Percentiles rank a stretch among this genome's conserved stretches.
These are phyloP conservation scores for Bromus sterilis DNA, from an alignment of 176 grass and related monocot genomes.

Conservation along the genomic window DNA sequence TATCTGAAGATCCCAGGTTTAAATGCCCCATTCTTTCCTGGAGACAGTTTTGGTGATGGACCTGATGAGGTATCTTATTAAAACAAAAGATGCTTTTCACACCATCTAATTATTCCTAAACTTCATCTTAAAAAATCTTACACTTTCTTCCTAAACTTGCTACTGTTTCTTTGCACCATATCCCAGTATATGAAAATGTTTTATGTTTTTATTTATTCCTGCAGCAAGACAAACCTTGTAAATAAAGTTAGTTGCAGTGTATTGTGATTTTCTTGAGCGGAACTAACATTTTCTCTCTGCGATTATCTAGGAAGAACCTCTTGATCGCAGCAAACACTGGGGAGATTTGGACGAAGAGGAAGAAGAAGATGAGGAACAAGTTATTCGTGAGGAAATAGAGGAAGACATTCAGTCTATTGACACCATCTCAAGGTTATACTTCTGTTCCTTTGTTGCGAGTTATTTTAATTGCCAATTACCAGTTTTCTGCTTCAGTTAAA, in stretches of 20 bases:
- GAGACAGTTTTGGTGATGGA: slow-evolving; percentile 75
- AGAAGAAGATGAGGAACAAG: slow-evolving; percentile 42
- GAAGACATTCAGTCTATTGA: slow-evolving; percentile 64
- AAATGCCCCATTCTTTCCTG: slow-evolving; percentile 77
- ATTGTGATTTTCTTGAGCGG: background rate
- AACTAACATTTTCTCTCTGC: background rate
- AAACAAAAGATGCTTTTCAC: background rate
- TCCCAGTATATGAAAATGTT: background rate
- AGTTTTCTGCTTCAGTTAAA: background rate
- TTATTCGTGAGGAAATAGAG: slow-evolving; percentile 34
- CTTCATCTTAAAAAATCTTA: too few relatives aligned
- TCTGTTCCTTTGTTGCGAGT: background rate
- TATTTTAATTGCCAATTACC: background rate
- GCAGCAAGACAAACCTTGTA: slow-evolving; percentile 43
- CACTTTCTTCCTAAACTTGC: background rate
- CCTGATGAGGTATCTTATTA: slow-evolving; percentile 49
- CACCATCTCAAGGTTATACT: slow-evolving; percentile 45
- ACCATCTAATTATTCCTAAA: background rate
- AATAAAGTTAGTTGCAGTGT: slow-evolving; percentile 45
- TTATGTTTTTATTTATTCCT: slow-evolving; percentile 26
- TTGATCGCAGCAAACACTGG: slow-evolving; percentile 68
- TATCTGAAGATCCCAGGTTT: slow-evolving; percentile 88
- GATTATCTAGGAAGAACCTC: slow-evolving; percentile 55
- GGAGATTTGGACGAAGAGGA: slow-evolving; percentile 36
- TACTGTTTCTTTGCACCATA: slow-evolving; percentile 20